Evolutionary conservation across 805 yeast species (phyloP).

Genomic region (Grigorovia yakushimaensis): DNA sequence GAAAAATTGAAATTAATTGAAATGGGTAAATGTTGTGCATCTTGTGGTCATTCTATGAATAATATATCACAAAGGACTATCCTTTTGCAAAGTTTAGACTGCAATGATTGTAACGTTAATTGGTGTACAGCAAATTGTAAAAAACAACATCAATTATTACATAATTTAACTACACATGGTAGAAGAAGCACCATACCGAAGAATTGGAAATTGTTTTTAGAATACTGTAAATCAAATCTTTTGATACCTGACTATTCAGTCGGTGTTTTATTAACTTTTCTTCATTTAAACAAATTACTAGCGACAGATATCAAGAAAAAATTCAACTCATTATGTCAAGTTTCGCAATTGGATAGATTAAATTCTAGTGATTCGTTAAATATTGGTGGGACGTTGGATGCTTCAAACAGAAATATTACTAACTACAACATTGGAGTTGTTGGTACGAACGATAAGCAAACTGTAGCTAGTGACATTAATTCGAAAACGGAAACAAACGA

Average conservation of each 20-base stretch:
- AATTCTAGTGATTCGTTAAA: constrained; percentile 46
- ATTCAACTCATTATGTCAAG: constrained; percentile 55
- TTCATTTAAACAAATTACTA: constrained; percentile 30
- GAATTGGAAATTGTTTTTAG: constrained; percentile 47
- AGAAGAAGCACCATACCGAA: constrained; percentile 29
- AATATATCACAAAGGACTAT: constrained; percentile 23
- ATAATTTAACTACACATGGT: constrained; percentile 31
- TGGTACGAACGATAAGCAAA: not conserved
- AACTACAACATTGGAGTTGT: not conserved
- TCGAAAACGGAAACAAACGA: not conserved
- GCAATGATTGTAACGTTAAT: constrained; percentile 51
- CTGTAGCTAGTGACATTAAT: not conserved
- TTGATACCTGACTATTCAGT: constrained; percentile 64
- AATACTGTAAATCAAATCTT: constrained; percentile 51
- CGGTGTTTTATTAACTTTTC: constrained; percentile 44
- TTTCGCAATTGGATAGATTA: constrained; percentile 57
- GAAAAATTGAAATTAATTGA: constrained; percentile 52
- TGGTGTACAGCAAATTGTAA: constrained; percentile 68
- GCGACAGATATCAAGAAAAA: constrained; percentile 34
- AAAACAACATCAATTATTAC: constrained; percentile 51
- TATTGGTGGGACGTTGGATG: constrained; percentile 34
- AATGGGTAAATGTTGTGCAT: constrained; percentile 58
- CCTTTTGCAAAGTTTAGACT: constrained; percentile 44
- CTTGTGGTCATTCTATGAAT: constrained; percentile 51
- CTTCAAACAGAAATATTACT: constrained; percentile 37